These are phyloP conservation scores for Epichloe glyceriae DNA, from an alignment of 2,329 filamentous ascomycete species.

Conservation along the genomic window DNA sequence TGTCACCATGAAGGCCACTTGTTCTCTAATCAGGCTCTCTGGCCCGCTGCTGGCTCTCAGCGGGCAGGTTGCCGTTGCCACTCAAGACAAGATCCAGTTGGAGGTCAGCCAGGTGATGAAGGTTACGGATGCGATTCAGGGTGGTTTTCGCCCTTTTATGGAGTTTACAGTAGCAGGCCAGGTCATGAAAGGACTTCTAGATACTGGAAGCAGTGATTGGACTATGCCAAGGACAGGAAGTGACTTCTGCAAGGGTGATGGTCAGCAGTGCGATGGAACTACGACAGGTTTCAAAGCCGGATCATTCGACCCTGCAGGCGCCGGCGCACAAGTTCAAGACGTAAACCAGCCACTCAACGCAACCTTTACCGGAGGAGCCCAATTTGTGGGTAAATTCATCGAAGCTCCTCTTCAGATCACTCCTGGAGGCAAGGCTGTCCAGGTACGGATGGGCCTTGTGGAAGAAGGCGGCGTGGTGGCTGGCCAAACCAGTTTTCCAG, in stretches of 20 bases:
- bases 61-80: neutral
- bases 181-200: neutral
- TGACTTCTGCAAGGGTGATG: neutral
- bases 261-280: neutral
- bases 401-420: neutral
- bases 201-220: slow-evolving; percentile 2
- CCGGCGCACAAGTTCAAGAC: neutral
- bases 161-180: slow-evolving; percentile 1
- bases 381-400: neutral
- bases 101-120: neutral
- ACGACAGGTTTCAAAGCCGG: neutral
- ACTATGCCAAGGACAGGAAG: neutral
- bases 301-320: neutral
- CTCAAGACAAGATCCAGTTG: neutral
- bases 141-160: slow-evolving; percentile 2
- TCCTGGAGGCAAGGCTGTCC: neutral
- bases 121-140: neutral
- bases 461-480: neutral
- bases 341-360: neutral
- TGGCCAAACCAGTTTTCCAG: neutral
- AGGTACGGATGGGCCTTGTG: neutral
- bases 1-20: neutral
- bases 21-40: neutral
- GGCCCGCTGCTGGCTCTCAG: slow-evolving; percentile 1
- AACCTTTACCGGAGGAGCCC: neutral